These are phyloP conservation scores for Ogataea parapolymorpha DNA, from an alignment of 805 yeast genomes.

Conservation along the genomic window DNA sequence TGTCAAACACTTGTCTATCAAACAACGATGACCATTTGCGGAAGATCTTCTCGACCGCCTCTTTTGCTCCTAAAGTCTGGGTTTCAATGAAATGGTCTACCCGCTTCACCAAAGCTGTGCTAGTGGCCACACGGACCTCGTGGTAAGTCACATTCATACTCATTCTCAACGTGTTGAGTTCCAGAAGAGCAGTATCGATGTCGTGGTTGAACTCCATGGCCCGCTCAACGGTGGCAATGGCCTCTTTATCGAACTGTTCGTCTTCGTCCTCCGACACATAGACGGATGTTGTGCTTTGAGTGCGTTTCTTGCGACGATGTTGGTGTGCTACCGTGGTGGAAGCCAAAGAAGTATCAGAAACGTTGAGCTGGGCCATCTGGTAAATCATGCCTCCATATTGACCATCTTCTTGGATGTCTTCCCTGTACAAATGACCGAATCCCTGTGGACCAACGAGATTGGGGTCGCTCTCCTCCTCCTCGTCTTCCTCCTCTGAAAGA, in stretches of 20 bases:
- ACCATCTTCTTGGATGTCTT: slow-evolving; percentile 36
- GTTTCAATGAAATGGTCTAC: slow-evolving; percentile 73
- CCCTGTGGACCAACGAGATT: slow-evolving; percentile 47
- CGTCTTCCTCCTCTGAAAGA: slow-evolving; percentile 28
- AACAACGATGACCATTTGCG: slow-evolving; percentile 79
- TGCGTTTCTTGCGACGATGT: slow-evolving; percentile 37
- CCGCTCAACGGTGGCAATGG: slow-evolving; percentile 88
- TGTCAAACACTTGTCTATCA: slow-evolving; percentile 80
- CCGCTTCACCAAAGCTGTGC: slow-evolving; percentile 65
- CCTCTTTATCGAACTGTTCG: slow-evolving; percentile 84
- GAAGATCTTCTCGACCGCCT: slow-evolving; percentile 74
- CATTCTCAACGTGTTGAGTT: slow-evolving; percentile 93
- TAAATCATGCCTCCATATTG: slow-evolving; percentile 41
- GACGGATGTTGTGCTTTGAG: slow-evolving; percentile 34
- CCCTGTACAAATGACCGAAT: slow-evolving; percentile 49
- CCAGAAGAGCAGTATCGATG: slow-evolving; percentile 87
- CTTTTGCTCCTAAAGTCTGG: slow-evolving; percentile 70
- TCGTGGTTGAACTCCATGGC: slow-evolving; percentile 92
- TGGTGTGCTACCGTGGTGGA: slow-evolving; percentile 39
- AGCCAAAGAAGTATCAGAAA: slow-evolving; percentile 53
- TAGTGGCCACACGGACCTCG: slow-evolving; percentile 83
- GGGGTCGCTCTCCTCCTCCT: slow-evolving; percentile 25
- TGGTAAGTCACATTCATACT: slow-evolving; percentile 94
- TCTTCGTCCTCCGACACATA: slow-evolving; percentile 39
- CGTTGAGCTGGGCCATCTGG: slow-evolving; percentile 41